Conservation (phyloP, 805 yeast genomes). For the Millerozyma miso region DNA sequence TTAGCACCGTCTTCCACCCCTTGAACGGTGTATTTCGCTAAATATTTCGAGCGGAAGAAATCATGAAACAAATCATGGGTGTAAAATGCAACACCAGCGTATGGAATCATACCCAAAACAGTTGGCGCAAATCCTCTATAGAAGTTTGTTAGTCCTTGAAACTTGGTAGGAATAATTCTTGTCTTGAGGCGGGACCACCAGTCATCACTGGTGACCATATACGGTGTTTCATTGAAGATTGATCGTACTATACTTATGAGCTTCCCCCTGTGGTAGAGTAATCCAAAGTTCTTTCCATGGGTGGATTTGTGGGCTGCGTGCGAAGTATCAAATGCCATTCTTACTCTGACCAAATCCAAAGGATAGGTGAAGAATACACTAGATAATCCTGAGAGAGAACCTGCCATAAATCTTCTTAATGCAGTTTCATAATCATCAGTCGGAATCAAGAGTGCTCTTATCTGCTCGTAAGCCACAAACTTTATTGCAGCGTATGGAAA, state of each 20-base stretch:
- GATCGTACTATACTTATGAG: constrained; percentile 26
- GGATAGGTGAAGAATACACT: constrained; percentile 92
- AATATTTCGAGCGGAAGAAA: constrained; percentile 57
- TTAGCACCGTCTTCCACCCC: constrained; percentile 14
- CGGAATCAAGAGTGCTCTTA: constrained; percentile 76
- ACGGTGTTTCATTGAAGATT: constrained; percentile 36
- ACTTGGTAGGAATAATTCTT: constrained; percentile 24
- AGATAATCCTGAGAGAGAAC: constrained; percentile 84
- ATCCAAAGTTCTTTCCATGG: constrained; percentile 13
- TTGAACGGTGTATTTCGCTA: constrained; percentile 52
- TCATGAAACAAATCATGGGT: constrained; percentile 92
- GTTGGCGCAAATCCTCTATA: constrained; percentile 95
- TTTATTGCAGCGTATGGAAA: constrained; percentile 97
- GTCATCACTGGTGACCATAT: constrained; percentile 24
- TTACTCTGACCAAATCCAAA: constrained; percentile 80
- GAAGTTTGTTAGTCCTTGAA: constrained; percentile 56
- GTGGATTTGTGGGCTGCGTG: neutral
- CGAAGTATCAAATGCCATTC: constrained; percentile 84
- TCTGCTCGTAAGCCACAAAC: constrained; percentile 93
- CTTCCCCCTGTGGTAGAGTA: constrained; percentile 27
- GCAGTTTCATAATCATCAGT: constrained; percentile 72
- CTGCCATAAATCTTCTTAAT: constrained; percentile 74
- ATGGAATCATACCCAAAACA: constrained; percentile 91
- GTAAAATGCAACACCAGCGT: constrained; percentile 95
- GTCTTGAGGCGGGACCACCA: constrained; percentile 33